These are phyloP conservation scores for Pichia sorboxylosa DNA, from an alignment of 1,139 yeast species.

Conservation along the genomic window DNA sequence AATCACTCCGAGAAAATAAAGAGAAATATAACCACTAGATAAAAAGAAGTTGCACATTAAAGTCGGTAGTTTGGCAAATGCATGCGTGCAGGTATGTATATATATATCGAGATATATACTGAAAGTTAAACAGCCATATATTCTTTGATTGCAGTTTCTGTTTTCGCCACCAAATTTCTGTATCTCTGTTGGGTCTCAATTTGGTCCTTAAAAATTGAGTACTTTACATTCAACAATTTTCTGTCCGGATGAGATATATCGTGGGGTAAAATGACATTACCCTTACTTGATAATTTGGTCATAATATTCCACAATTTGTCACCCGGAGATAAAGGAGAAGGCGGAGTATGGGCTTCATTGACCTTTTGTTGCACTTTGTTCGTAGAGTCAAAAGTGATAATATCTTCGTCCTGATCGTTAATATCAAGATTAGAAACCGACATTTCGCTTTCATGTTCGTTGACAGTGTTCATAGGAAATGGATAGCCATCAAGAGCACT, in stretches of 20 bases:
- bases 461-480: constrained; percentile 32
- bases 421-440: neutral
- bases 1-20: no score
- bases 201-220: constrained; percentile 77
- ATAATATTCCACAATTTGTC: constrained; percentile 74
- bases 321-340: no score
- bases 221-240: constrained; percentile 62
- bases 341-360: no score
- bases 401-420: constrained; percentile 22
- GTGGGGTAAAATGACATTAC: constrained; percentile 64
- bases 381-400: constrained; percentile 50
- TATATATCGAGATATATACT: neutral
- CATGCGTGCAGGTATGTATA: no score
- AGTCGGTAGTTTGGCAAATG: no score
- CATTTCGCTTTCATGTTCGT: constrained; percentile 14
- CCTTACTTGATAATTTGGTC: constrained; percentile 76
- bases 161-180: constrained; percentile 53
- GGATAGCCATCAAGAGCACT: constrained; percentile 41
- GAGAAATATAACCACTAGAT: no score
- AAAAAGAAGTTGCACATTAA: no score
- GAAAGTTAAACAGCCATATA: constrained; percentile 2
- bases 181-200: constrained; percentile 69
- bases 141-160: constrained; percentile 26
- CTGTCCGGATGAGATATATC: constrained; percentile 50
- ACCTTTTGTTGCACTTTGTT: constrained; percentile 21